These are phyloP conservation scores for Theobroma grandiflorum DNA, from an alignment of 441 rosid genomes.

Conservation along the genomic window DNA sequence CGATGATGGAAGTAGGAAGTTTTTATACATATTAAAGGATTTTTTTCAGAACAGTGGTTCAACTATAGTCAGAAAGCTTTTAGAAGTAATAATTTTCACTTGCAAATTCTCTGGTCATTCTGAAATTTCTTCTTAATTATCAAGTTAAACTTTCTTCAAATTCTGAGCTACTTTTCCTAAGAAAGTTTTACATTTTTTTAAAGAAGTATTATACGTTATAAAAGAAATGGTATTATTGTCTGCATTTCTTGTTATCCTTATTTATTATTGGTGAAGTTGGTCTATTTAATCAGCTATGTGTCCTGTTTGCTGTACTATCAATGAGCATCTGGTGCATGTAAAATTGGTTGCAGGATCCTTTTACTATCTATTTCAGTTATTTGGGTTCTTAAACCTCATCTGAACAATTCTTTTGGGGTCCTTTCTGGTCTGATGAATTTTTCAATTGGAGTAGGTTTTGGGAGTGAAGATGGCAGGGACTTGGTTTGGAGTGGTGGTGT, in stretches of 20 bases:
- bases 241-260: neutral
- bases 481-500: neutral
- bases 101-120: neutral
- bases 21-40: neutral
- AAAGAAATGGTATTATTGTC: neutral
- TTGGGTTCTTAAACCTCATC: neutral
- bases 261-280: neutral
- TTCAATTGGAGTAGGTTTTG: neutral
- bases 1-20: neutral
- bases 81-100: neutral
- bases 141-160: neutral
- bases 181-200: no score
- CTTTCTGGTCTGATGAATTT: conserved; percentile 6
- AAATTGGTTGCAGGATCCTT: neutral
- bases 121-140: conserved; percentile 7
- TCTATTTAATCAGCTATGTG: neutral
- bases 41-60: neutral
- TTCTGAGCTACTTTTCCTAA: no score
- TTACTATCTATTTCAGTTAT: neutral
- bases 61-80: neutral
- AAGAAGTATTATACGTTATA: no score
- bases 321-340: neutral
- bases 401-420: neutral
- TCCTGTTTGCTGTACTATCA: neutral
- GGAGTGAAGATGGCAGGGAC: neutral